These are phyloP conservation scores for Cytospora schulzeri DNA, from an alignment of 2,329 filamentous ascomycete species.

Conservation along the genomic window DNA sequence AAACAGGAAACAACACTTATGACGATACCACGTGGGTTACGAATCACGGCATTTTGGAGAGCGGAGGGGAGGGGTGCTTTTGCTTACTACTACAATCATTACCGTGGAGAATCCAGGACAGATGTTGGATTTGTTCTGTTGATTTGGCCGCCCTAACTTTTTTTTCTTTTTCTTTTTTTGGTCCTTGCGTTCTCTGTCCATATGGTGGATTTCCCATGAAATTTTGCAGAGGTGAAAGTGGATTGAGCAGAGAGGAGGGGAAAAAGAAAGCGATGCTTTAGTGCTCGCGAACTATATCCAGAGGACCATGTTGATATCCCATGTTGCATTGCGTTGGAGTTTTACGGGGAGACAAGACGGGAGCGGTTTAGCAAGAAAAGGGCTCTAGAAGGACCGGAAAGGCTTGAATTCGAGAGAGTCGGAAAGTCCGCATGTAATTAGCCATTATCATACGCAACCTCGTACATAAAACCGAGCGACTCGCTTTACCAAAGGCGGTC, in stretches of 20 bases:
- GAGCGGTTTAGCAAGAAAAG: slow-evolving; percentile 3
- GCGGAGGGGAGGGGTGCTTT: slow-evolving; percentile 3
- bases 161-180: no score
- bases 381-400: slow-evolving; percentile 16
- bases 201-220: slow-evolving; percentile 16
- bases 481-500: background rate
- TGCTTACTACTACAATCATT: slow-evolving; percentile 1
- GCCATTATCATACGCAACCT: slow-evolving; percentile 7
- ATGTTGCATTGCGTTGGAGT: slow-evolving; percentile 19
- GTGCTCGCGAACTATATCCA: slow-evolving; percentile 11
- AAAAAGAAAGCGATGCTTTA: background rate
- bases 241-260: background rate
- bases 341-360: slow-evolving; percentile 20
- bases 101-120: slow-evolving; percentile 8
- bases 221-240: background rate
- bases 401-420: background rate
- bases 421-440: slow-evolving; percentile 16
- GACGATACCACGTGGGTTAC: slow-evolving; percentile 23
- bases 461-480: slow-evolving; percentile 16
- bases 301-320: slow-evolving; percentile 19
- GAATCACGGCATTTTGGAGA: slow-evolving; percentile 22
- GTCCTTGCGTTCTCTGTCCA: slow-evolving; percentile 18
- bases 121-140: slow-evolving; percentile 18
- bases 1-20: slow-evolving; percentile 14
- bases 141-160: background rate